Conservation (phyloP, 2,329 filamentous ascomycete species). For the Talaromyces sp. region DNA sequence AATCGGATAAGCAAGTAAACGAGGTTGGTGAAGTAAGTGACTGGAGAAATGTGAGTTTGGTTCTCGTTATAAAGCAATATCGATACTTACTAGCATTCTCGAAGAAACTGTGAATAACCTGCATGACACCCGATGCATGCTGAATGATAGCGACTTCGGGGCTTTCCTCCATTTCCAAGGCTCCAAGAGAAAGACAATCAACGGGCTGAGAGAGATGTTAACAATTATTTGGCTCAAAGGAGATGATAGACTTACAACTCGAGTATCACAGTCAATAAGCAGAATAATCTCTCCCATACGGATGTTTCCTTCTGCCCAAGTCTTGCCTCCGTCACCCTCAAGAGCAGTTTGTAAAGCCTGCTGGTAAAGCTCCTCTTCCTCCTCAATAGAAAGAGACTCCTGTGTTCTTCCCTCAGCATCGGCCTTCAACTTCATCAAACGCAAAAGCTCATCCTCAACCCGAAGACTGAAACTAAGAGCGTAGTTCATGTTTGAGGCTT, state of each 20-base stretch:
- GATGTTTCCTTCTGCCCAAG: slow-evolving; percentile 73
- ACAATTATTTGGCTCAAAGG: neutral
- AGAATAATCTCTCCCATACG: slow-evolving; percentile 77
- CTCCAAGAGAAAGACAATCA: slow-evolving; percentile 66
- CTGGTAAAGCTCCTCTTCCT: slow-evolving; percentile 45
- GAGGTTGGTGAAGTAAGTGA: slow-evolving; percentile 76
- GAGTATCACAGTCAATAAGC: slow-evolving; percentile 68
- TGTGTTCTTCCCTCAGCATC: slow-evolving; percentile 13
- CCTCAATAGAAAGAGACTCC: slow-evolving; percentile 21
- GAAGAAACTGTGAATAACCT: slow-evolving; percentile 68
- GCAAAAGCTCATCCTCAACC: slow-evolving; percentile 58
- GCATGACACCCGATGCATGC: slow-evolving; percentile 72
- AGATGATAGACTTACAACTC: slow-evolving; percentile 42
- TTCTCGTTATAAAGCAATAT: neutral
- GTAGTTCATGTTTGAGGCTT: slow-evolving; percentile 75
- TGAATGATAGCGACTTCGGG: slow-evolving; percentile 70
- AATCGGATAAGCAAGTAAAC: slow-evolving; percentile 72
- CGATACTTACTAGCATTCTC: slow-evolving; percentile 57
- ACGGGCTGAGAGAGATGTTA: slow-evolving; percentile 39
- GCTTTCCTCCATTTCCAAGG: slow-evolving; percentile 69
- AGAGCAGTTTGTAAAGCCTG: slow-evolving; percentile 42
- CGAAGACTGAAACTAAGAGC: slow-evolving; percentile 60
- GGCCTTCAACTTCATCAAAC: slow-evolving; percentile 30
- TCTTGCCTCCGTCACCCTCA: slow-evolving; percentile 43
- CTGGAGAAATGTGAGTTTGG: neutral